A percentile compares a stretch with the other conserved stretches of the same genome.
Conservation (phyloP, 108 stramenopile genomes). For the Parietichytrium sp. region DNA sequence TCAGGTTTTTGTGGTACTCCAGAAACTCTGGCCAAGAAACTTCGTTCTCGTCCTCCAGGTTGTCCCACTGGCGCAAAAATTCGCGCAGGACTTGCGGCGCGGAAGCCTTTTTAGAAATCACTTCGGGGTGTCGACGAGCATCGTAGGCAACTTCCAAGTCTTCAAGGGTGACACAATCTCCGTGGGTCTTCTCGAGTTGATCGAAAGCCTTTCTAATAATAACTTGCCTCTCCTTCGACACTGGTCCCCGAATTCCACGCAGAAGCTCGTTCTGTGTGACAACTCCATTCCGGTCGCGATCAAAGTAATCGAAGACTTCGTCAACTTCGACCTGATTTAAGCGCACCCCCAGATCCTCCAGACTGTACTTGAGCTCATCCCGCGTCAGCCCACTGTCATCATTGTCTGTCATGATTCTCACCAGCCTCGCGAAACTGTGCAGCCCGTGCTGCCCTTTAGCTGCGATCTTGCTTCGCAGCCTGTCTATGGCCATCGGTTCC, state of each 20-base stretch:
- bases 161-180: slow-evolving; percentile 29
- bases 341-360: slow-evolving; percentile 29
- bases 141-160: slow-evolving; percentile 9
- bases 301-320: slow-evolving; percentile 29
- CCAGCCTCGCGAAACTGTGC: background rate
- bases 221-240: background rate
- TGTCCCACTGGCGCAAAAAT: background rate
- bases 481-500: background rate
- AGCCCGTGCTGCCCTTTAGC: background rate
- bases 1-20: slow-evolving; percentile 24
- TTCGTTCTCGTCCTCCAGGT: slow-evolving; percentile 5
- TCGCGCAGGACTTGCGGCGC: slow-evolving; percentile 9
- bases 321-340: background rate
- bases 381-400: background rate
- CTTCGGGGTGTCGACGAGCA: background rate
- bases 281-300: background rate
- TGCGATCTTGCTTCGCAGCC: slow-evolving; percentile 5
- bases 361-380: slow-evolving; percentile 9
- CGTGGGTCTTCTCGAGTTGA: background rate
- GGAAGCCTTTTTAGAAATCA: background rate
- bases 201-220: background rate
- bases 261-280: slow-evolving; percentile 7
- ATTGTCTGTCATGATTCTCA: slow-evolving; percentile 3
- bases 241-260: slow-evolving; percentile 30
- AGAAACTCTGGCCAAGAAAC: background rate